phyloP scores from a whole-genome alignment of 2,329 filamentous ascomycete species.

The Colletotrichum sansevieriae region DNA sequence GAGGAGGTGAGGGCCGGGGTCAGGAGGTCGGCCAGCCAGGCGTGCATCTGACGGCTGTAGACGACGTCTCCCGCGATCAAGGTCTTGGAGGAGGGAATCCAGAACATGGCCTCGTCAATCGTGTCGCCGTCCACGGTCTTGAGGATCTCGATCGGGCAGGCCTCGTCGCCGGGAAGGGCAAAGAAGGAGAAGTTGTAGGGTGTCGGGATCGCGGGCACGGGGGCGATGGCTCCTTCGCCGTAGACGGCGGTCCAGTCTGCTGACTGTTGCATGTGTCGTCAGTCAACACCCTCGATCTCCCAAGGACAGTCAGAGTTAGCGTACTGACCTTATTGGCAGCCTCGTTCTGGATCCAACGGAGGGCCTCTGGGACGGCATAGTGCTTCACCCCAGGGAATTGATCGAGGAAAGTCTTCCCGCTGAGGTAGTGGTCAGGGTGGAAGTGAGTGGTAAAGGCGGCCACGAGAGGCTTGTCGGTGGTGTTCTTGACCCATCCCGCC shows the following conservation, averaged over 20 bases:
- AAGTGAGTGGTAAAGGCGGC: slow-evolving; percentile 26
- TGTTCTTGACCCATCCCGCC: slow-evolving; percentile 28
- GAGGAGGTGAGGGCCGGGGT: slow-evolving; percentile 25
- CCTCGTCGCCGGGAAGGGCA: slow-evolving; percentile 25
- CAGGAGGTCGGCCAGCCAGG: slow-evolving; percentile 37
- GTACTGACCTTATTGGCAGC: slow-evolving; percentile 25
- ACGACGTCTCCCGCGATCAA: slow-evolving; percentile 35
- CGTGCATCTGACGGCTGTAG: slow-evolving; percentile 32
- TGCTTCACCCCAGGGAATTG: slow-evolving; percentile 30
- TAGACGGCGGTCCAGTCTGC: slow-evolving; percentile 5
- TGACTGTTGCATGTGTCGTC: no score
- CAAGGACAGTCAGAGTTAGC: no score
- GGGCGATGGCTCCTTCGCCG: slow-evolving; percentile 20
- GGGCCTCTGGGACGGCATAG: slow-evolving; percentile 25
- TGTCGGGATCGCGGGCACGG: slow-evolving; percentile 16
- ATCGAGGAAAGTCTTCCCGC: slow-evolving; percentile 27
- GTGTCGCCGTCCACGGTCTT: slow-evolving; percentile 27
- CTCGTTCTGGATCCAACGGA: slow-evolving; percentile 13
- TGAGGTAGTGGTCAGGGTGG: slow-evolving; percentile 36
- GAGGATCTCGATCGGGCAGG: slow-evolving; percentile 27
- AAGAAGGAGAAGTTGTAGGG: slow-evolving; percentile 37
- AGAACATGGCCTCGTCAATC: slow-evolving; percentile 26
- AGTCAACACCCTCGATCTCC: no score
- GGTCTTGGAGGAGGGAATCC: slow-evolving; percentile 27
- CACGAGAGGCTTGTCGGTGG: slow-evolving; percentile 33